Evolutionary conservation across 2,329 filamentous ascomycete species (phyloP).

Genomic region (Cladosporium sp.): DNA sequence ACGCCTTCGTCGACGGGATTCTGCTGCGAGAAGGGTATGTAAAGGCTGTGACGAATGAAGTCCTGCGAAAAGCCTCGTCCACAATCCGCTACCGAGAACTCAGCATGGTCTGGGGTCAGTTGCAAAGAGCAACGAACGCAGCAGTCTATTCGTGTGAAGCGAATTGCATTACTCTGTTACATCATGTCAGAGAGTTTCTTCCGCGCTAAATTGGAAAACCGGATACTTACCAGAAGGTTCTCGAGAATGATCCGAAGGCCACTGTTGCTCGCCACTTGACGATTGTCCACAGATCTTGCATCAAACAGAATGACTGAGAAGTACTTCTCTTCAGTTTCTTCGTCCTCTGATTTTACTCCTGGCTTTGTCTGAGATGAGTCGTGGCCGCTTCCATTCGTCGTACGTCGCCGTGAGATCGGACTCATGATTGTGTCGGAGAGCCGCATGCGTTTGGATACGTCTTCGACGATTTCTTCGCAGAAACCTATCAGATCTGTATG

Average conservation of each 20-base stretch:
- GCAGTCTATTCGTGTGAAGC: conserved; percentile 4
- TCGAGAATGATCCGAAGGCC: neutral
- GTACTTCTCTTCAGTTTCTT: neutral
- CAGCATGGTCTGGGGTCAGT: neutral
- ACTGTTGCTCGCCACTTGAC: neutral
- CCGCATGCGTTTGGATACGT: conserved; percentile 12
- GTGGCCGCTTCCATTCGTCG: neutral
- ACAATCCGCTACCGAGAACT: conserved; percentile 49
- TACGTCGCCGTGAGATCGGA: neutral
- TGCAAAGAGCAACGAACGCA: conserved; percentile 5
- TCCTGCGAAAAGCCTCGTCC: conserved; percentile 64
- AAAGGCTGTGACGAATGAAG: conserved; percentile 61
- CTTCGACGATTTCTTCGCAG: conserved; percentile 14
- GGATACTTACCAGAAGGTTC: neutral
- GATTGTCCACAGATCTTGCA: neutral
- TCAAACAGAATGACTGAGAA: neutral
- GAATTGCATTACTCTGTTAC: conserved; percentile 8
- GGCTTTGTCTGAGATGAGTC: neutral
- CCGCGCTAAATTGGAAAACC: neutral
- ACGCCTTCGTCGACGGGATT: conserved; percentile 59
- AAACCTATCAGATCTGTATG: neutral
- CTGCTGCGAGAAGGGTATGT: conserved; percentile 65
- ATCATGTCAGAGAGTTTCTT: neutral
- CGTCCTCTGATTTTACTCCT: neutral
- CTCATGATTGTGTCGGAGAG: conserved; percentile 13